Evolutionary conservation across 208 protist genomes (phyloP).

Genomic region (Wallacemonas sp.): DNA sequence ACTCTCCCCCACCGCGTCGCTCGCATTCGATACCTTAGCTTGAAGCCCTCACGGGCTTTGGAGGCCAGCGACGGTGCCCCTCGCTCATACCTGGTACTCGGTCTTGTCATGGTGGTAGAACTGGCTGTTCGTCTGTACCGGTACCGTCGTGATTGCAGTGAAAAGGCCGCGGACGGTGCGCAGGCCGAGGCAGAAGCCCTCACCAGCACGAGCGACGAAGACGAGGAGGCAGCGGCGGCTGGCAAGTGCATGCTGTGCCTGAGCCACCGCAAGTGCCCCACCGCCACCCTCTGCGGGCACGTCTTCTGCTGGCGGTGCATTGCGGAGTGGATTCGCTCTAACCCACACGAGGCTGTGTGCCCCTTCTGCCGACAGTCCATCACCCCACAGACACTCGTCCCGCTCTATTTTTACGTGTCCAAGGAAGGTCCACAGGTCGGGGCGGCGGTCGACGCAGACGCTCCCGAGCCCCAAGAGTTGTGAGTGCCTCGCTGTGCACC

Average conservation of each 20-base stretch:
- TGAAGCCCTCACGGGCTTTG: constrained; percentile 60
- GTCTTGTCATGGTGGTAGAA: constrained; percentile 72
- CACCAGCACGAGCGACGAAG: constrained; percentile 46
- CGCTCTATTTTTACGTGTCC: constrained; percentile 82
- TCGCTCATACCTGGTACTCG: constrained; percentile 62
- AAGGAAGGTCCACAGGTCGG: constrained; percentile 52
- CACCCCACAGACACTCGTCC: constrained; percentile 69
- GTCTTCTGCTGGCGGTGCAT: constrained; percentile 91
- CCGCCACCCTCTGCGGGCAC: constrained; percentile 81
- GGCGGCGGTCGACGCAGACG: neutral
- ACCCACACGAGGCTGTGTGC: constrained; percentile 69
- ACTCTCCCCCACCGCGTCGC: constrained; percentile 71
- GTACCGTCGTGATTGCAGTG: constrained; percentile 27
- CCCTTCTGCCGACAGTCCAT: constrained; percentile 88
- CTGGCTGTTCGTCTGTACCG: constrained; percentile 79
- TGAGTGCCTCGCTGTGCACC: too few relatives aligned
- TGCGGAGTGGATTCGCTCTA: constrained; percentile 83
- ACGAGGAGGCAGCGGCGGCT: constrained; percentile 27
- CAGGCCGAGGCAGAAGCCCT: constrained; percentile 13
- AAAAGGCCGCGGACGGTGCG: constrained; percentile 12
- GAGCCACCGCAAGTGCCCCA: constrained; percentile 68
- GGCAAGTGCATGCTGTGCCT: constrained; percentile 90
- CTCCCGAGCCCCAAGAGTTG: neutral
- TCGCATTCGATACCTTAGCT: constrained; percentile 66
- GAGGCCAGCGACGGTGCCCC: constrained; percentile 56